These are phyloP conservation scores for Hericium erinaceus DNA, from an alignment of 768 basidiomycete species.

Conservation along the genomic window DNA sequence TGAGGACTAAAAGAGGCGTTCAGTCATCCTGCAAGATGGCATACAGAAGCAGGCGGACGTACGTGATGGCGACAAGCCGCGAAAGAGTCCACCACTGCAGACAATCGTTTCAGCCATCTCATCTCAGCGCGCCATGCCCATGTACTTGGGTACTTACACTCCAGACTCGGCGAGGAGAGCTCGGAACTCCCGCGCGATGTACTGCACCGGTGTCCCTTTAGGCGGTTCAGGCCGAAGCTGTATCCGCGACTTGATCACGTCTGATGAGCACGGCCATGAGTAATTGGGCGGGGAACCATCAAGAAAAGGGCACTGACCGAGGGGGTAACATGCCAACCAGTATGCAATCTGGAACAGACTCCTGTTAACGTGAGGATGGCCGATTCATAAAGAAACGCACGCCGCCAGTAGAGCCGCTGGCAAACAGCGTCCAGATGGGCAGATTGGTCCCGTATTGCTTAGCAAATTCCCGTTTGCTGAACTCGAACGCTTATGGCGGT, in stretches of 20 bases:
- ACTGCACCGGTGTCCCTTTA: conserved; percentile 59
- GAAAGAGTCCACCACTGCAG: conserved; percentile 55
- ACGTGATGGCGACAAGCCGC: conserved; percentile 72
- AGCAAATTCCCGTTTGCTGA: conserved; percentile 70
- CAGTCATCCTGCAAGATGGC: background rate
- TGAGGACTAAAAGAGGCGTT: conserved; percentile 35
- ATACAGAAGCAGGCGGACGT: conserved; percentile 21
- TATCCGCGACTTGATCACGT: conserved; percentile 86
- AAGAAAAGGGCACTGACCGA: conserved; percentile 35
- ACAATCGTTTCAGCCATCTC: background rate
- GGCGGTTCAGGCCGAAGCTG: conserved; percentile 75
- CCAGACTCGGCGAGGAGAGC: conserved; percentile 64
- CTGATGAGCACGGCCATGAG: conserved; percentile 26
- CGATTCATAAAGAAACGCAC: conserved; percentile 32
- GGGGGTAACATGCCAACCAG: conserved; percentile 90
- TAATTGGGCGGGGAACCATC: background rate
- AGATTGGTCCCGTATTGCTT: conserved; percentile 53
- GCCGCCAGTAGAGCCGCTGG: conserved; percentile 77
- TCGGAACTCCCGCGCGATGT: conserved; percentile 65
- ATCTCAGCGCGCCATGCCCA: background rate
- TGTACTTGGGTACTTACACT: conserved; percentile 36
- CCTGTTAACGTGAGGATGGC: background rate
- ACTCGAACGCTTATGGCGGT: conserved; percentile 65
- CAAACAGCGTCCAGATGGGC: conserved; percentile 79
- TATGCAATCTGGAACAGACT: conserved; percentile 54